Base-by-base conservation (phyloP, 305 asterid genomes). In the Lippia alba region DNA sequence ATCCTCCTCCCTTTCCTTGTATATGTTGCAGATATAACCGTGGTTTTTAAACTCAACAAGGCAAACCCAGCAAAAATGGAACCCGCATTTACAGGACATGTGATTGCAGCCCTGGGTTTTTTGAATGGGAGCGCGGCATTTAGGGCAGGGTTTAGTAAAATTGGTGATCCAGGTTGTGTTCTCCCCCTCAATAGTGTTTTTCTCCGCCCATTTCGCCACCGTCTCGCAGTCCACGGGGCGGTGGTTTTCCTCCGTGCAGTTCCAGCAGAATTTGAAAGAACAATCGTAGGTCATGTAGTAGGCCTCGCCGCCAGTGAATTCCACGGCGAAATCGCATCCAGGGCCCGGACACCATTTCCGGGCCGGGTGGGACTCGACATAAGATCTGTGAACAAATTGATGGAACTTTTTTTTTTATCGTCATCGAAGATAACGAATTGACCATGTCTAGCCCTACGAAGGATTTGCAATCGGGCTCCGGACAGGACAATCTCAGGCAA, bases 261-360 rank as follows among this genome's bases (percentile, higher is more conserved):
- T 60, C 82, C 80, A 79, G 59, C 90, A 85, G 67, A 85, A 79
- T 5, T 30, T 72, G 17, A 49, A 16, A 0, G 54, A 55, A 33
- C 88, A 85, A 10, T 10, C 64, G 18, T 88, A 85, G 0, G 17
- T 14, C 11, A 83, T 83, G 40, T 82, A 80, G 51, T 68, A 71
- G 60, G 20, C 51, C 3, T 72, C 78, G 1, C 33, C 79, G 5
- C 8, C 54, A 11, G 66, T 67, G 12, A 67, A 71, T 17, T 74
- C 75, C 8, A 80, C 18, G 0, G 86, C 87, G 4, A n/a, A 61
- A 0, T 58, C 74, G 59, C 90, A 85, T 5, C 81, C 82, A 0
- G 85, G 84, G n/a, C 76, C 71, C 3, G 86, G 81, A 62, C 90
- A 85, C 90, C 90, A 85, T 71, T 80, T 85, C n/a, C 67, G 63